Base-by-base conservation (phyloP, 2,329 filamentous ascomycete species). In the Diaporthe ilicicola region DNA sequence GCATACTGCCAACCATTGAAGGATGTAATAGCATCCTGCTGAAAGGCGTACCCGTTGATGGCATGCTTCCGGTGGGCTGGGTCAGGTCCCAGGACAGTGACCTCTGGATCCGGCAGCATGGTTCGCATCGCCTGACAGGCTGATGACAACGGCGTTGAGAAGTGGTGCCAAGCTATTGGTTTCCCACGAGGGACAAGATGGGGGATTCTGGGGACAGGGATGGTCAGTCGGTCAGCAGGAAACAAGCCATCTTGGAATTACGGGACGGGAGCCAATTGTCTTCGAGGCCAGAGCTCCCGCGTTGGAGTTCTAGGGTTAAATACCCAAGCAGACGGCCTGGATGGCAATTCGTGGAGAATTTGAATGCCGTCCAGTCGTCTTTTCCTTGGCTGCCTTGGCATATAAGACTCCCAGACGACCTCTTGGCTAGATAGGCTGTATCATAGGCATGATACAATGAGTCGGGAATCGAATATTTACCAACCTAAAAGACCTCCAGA, bases 1-100 rank as follows among this genome's bases (percentile, higher is more conserved):
- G 83, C 82, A 71, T 87, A 87, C 76, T 87, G 85, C 78, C 84
- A 85, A 46, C 84, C 82, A 56, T 81, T 81, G 74, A 83, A 84
- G 1, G 84, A 83, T n/a, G 79, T 79, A 67, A 87, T 78, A 39
- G 81, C 82, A 69, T 85, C 80, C 72, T 87, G 85, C 75, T 87
- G 85, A 76, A 86, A 87, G 0, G 84, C 81, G 66, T 85, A 81
- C 51, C 83, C 84, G 73, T 87, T 87, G 54, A 87, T 75, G 69
- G 79, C 74, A 74, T 76, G 79, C 44, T 70, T 76, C 66, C 81
- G 80, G 71, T 81, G 78, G 39, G 76, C 74, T 39, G 82, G 81
- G 74, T 83, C 81, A 13, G 70, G 74, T 39, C 80, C 81, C 56
- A 84, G 75, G 24, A 78, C 75, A 29, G 80, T 79, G 68, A 78